Conservation (phyloP, 495 filamentous ascomycete genomes). For the Penicillium argentinense region DNA sequence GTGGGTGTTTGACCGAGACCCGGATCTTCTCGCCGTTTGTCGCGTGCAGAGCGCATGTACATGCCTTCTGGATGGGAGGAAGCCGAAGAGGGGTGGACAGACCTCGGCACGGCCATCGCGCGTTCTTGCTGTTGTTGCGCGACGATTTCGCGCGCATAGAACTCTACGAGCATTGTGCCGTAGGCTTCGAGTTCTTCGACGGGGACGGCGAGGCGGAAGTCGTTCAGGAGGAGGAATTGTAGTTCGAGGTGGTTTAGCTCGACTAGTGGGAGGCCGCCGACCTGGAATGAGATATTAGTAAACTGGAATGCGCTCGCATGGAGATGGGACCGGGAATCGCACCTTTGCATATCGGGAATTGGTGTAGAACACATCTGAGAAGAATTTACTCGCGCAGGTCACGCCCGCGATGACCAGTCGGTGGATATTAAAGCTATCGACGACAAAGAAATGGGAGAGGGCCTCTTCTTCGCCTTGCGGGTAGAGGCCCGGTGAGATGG, state of each 20-base stretch:
- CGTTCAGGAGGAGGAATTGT: constrained; percentile 94
- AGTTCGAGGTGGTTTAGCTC: constrained; percentile 97
- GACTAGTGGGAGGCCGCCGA: constrained; percentile 91
- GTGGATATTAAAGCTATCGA: constrained; percentile 99
- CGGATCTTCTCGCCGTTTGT: constrained; percentile 29
- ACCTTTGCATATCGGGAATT: constrained; percentile 99
- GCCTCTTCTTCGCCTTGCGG: constrained; percentile 55
- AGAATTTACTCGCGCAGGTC: constrained; percentile 99
- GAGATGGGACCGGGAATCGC: constrained; percentile 23
- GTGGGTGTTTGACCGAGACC: constrained; percentile 43
- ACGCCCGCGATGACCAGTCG: constrained; percentile 95
- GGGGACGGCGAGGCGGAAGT: constrained; percentile 91
- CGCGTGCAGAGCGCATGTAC: constrained; percentile 38
- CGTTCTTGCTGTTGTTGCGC: constrained; percentile 52
- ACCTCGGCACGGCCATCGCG: constrained; percentile 18
- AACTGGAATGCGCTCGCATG: neutral
- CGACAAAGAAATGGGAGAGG: constrained; percentile 85
- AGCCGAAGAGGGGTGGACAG: constrained; percentile 20
- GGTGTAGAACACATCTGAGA: constrained; percentile 98
- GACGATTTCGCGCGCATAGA: constrained; percentile 91
- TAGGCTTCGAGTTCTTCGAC: constrained; percentile 97
- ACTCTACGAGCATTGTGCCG: constrained; percentile 98
- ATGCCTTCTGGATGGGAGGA: constrained; percentile 35
- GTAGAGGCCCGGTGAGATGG: constrained; percentile 35
- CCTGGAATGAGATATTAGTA: constrained; percentile 50